A percentile compares a stretch with the other conserved stretches of the same genome.
Conservation (phyloP, 306 rosid genomes). For the Hippophae rhamnoides region DNA sequence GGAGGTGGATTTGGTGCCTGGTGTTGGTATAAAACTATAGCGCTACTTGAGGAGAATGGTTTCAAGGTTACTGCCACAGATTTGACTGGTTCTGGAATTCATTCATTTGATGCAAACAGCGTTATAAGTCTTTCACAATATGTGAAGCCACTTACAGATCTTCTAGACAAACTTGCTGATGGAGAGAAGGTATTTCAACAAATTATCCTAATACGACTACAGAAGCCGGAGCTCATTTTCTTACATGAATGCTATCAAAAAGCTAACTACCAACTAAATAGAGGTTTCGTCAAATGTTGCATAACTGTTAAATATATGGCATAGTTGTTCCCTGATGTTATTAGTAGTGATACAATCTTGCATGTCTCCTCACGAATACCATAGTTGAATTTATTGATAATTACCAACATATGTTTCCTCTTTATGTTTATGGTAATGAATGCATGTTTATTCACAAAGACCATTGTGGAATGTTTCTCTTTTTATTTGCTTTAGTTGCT, state of each 20-base stretch:
- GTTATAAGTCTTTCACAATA: conserved; percentile 65
- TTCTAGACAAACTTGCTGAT: conserved; percentile 66
- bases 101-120: conserved; percentile 62
- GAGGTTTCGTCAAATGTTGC: not conserved
- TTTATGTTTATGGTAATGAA: too few species aligned
- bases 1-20: conserved; percentile 99
- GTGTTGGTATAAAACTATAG: conserved; percentile 99
- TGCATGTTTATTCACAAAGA: too few species aligned
- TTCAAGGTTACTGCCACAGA: conserved; percentile 77
- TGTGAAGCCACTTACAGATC: conserved; percentile 75
- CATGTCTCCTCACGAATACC: too few species aligned
- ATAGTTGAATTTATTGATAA: too few species aligned
- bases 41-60: conserved; percentile 85
- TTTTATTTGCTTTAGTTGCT: too few species aligned
- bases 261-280: not conserved
- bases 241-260: not conserved
- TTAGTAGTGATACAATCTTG: too few species aligned
- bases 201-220: not conserved
- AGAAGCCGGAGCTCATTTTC: not conserved
- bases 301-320: not conserved
- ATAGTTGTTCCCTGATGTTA: not conserved
- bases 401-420: too few species aligned
- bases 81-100: conserved; percentile 89
- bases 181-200: conserved; percentile 51
- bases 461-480: too few species aligned